These are phyloP conservation scores for Rhynchospora breviuscula DNA, from an alignment of 176 grass and related monocot genomes.

Conservation along the genomic window DNA sequence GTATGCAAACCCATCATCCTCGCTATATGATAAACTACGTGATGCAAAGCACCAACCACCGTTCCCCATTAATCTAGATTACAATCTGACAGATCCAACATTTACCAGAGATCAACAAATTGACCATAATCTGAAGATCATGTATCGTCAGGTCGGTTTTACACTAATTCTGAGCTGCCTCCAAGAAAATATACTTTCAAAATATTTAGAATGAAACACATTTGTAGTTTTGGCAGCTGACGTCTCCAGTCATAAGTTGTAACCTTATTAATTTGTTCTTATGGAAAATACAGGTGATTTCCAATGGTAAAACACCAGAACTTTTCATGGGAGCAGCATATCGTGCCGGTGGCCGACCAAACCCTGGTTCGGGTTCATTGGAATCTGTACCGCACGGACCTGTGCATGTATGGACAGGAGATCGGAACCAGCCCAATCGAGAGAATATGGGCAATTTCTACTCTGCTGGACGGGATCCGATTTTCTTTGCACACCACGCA, in stretches of 20 bases:
- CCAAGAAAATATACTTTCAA: background rate
- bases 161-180: background rate
- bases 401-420: constrained; percentile 38
- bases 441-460: constrained; percentile 82
- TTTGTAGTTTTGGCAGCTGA: too few species aligned
- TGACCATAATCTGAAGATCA: constrained; percentile 48
- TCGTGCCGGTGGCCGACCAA: constrained; percentile 40
- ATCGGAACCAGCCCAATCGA: constrained; percentile 14
- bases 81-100: background rate
- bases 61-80: constrained; percentile 47
- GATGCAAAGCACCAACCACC: constrained; percentile 44
- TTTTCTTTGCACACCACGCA: constrained; percentile 68
- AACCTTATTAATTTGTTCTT: background rate
- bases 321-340: constrained; percentile 60
- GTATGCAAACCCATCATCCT: constrained; percentile 34
- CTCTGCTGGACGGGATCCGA: constrained; percentile 43
- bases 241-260: too few species aligned
- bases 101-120: constrained; percentile 28
- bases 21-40: constrained; percentile 43
- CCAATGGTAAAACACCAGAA: constrained; percentile 34
- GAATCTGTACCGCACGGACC: constrained; percentile 40
- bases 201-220: too few species aligned
- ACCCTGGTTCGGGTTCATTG: constrained; percentile 33
- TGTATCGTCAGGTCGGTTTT: constrained; percentile 59
- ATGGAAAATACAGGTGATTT: constrained; percentile 35